Conservation (phyloP, 2,329 filamentous ascomycete genomes). For the Talaromyces pinophilus region DNA sequence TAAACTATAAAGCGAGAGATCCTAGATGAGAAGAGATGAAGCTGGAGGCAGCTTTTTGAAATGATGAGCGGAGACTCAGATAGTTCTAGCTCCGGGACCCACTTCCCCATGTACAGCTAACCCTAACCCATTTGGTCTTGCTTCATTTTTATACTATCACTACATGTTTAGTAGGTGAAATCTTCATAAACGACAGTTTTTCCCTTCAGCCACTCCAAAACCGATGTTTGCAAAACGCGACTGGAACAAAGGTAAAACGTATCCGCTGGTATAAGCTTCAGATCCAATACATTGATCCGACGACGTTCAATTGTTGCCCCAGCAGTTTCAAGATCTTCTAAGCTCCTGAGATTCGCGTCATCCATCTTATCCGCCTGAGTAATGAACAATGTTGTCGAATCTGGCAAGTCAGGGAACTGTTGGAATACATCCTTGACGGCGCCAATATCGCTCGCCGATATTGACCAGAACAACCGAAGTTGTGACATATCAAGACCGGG, state of each 20-base stretch:
- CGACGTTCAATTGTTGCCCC: conserved; percentile 45
- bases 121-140: not conserved
- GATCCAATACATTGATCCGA: conserved; percentile 52
- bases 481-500: conserved; percentile 49
- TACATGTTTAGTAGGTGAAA: conserved; percentile 56
- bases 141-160: not conserved
- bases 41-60: conserved; percentile 2
- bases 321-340: conserved; percentile 41
- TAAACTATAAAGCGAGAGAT: not conserved
- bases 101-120: conserved; percentile 1
- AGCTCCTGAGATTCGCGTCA: conserved; percentile 42
- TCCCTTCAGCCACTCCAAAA: conserved; percentile 57
- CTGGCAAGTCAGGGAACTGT: conserved; percentile 54
- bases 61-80: not conserved
- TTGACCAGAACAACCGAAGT: conserved; percentile 68
- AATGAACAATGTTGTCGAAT: conserved; percentile 62
- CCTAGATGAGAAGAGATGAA: not conserved
- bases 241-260: conserved; percentile 64
- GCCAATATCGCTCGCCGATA: conserved; percentile 62
- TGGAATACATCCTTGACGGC: conserved; percentile 63
- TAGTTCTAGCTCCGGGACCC: conserved; percentile 9
- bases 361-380: conserved; percentile 50
- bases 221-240: conserved; percentile 49
- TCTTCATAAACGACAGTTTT: conserved; percentile 61
- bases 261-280: conserved; percentile 40